These are phyloP conservation scores for Microsporum ferrugineum DNA, from an alignment of 2,329 filamentous ascomycete species.

Conservation along the genomic window DNA sequence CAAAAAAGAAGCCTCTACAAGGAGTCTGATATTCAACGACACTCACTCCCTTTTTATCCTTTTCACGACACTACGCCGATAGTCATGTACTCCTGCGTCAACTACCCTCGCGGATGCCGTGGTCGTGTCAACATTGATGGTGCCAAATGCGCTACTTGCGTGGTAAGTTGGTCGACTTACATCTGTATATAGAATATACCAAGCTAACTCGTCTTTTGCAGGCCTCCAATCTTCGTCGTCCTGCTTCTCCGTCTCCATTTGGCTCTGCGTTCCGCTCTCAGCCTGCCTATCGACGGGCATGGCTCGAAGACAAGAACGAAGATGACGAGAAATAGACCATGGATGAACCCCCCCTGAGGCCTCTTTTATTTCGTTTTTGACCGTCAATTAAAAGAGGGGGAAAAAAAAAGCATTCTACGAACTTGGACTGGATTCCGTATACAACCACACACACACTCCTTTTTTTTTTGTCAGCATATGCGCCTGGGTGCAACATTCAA, in stretches of 20 bases:
- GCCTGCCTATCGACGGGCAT: constrained; percentile 12
- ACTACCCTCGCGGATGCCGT: constrained; percentile 38
- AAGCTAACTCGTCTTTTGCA: constrained; percentile 17
- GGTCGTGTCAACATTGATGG: constrained; percentile 35
- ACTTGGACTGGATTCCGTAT: constrained; percentile 11
- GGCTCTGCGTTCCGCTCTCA: constrained; percentile 16
- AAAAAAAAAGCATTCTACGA: background rate
- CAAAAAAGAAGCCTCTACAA: background rate
- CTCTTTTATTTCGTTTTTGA: background rate
- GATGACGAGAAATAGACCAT: background rate
- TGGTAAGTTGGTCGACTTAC: constrained; percentile 25
- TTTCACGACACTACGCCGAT: background rate
- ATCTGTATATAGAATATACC: constrained; percentile 7
- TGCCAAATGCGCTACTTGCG: constrained; percentile 35
- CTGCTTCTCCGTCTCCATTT: constrained; percentile 30
- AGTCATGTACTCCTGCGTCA: constrained; percentile 38
- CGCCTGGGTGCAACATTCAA: background rate
- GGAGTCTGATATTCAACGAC: background rate
- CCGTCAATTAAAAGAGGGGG: background rate
- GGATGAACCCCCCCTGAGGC: background rate
- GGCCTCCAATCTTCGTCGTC: constrained; percentile 30
- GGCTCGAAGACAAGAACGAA: constrained; percentile 6
- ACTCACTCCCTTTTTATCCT: background rate
- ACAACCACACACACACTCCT: background rate
- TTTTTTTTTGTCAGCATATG: background rate